These are phyloP conservation scores for Candida michaelii DNA, from an alignment of 805 yeast species.

Conservation along the genomic window DNA sequence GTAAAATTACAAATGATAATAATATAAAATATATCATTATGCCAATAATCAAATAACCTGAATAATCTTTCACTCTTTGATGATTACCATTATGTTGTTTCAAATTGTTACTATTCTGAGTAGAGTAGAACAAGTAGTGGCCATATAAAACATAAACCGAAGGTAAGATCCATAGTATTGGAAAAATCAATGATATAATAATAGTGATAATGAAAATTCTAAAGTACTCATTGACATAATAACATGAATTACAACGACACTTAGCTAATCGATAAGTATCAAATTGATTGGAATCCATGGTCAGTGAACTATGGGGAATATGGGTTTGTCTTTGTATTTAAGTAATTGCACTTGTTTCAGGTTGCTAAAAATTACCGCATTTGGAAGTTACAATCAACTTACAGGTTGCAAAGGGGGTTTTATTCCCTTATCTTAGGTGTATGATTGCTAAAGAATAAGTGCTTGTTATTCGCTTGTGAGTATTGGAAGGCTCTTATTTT, in stretches of 20 bases:
- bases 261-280: background rate
- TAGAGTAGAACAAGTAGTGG: background rate
- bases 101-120: constrained; percentile 3
- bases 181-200: constrained; percentile 1
- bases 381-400: constrained; percentile 3
- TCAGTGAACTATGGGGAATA: too few species aligned
- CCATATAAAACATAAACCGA: background rate
- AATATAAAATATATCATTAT: constrained; percentile 5
- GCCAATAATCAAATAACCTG: constrained; percentile 7
- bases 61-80: background rate
- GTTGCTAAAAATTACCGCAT: constrained; percentile 5
- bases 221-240: background rate
- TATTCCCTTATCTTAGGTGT: background rate
- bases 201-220: background rate
- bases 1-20: constrained; percentile 5
- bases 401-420: background rate
- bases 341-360: constrained; percentile 5
- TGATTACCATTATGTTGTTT: constrained; percentile 1
- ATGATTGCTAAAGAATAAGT: too few species aligned
- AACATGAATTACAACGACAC: constrained; percentile 9
- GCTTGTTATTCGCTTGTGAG: too few species aligned
- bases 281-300: too few species aligned
- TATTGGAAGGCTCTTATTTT: too few species aligned
- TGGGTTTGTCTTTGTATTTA: background rate
- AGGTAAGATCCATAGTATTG: constrained; percentile 3